Conservation (phyloP, 345 rosid genomes). For the Carallia pectinifolia region DNA sequence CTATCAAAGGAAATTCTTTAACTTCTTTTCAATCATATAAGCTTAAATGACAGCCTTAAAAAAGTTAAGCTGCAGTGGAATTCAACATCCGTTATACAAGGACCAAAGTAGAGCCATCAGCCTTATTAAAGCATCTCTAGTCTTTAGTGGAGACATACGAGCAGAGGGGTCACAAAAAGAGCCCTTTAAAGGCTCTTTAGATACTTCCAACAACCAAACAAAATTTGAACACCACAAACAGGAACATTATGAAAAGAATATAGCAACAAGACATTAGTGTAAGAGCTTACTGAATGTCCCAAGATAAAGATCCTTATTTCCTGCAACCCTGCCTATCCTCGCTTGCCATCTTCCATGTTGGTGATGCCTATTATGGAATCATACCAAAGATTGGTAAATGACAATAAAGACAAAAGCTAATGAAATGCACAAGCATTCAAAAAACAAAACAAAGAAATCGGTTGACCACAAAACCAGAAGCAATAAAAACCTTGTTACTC, state of each 20-base stretch:
- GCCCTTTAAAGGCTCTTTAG: constrained; percentile 27
- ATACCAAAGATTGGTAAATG: neutral
- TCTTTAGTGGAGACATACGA: constrained; percentile 33
- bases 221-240: constrained; percentile 12
- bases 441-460: neutral
- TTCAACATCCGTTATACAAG: constrained; percentile 14
- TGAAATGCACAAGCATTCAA: neutral
- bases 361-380: constrained; percentile 48
- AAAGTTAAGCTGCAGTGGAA: constrained; percentile 14
- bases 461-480: neutral
- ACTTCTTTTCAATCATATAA: neutral
- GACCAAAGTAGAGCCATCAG: constrained; percentile 36
- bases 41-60: constrained; percentile 25
- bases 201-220: neutral
- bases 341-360: constrained; percentile 95
- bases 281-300: constrained; percentile 71
- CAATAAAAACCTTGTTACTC: constrained; percentile 73
- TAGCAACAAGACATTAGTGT: neutral
- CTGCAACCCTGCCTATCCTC: constrained; percentile 81
- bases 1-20: constrained; percentile 2
- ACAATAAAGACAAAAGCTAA: neutral
- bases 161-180: constrained; percentile 25
- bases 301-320: constrained; percentile 86
- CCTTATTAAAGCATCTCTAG: constrained; percentile 41
- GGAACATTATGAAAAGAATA: constrained; percentile 9